Evolutionary conservation across 164 flowering plant genomes (phyloP), one percentile per base, ranked within the genome.

Genomic region (Chloranthus sessilifolius): DNA sequence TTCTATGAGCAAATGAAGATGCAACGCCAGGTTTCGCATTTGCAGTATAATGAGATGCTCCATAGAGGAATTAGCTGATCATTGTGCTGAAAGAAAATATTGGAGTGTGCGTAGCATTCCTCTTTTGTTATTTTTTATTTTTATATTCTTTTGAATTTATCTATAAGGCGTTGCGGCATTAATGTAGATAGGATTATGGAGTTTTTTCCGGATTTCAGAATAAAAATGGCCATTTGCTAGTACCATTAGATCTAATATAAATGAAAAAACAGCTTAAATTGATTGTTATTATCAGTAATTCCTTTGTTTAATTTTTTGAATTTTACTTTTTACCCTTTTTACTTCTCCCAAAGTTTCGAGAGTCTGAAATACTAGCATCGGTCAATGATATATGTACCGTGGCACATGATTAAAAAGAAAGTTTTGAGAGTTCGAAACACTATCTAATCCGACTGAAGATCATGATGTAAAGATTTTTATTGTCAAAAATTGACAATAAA

Each of bases 1-100:
- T 89, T 89, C 65, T 80, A 84, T 38, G 56, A 67, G 66, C 83
- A 86, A 43, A 75, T 86, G 64, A 86, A 72, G 65, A 20, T 80
- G 61, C 95, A 89, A 50, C 70, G 86, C 50, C 83, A 86, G 75
- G 65, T 72, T 20, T 81, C 95, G 0, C 67, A 60, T 63, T 49
- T 68, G 23, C 66, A 74, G 25, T 79, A 72, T 63, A 62, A 46
- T 19, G 76, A 75, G 41, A 68, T 40, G 64, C 48, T 38, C 2
- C 48, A 43, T 30, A 6, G 52, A 16, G 40, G n/a, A 15, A 10
- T 30, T n/a, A 25, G 12, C 17, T 16, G 42, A 34, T 34, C 15
- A n/a, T n/a, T n/a, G n/a, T n/a, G n/a, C n/a, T n/a, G n/a, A n/a
- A n/a, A n/a, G n/a, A n/a, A n/a, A n/a, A n/a, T n/a, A n/a, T n/a